phyloP scores from a whole-genome alignment of 306 rosid genomes.

The Elaeagnus macrophylla region DNA sequence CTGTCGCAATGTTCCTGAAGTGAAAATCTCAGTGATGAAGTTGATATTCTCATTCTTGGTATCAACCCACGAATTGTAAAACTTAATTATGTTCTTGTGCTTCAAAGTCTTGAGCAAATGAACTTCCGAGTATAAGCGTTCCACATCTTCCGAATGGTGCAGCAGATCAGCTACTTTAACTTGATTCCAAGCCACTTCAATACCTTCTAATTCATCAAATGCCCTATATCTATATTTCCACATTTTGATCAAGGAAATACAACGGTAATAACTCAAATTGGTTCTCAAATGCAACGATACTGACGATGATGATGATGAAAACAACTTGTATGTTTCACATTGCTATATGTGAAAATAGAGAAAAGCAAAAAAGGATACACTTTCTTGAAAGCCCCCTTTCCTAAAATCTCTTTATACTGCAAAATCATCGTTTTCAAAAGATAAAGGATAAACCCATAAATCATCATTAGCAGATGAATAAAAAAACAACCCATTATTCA shows the following conservation, averaged over 20 bases:
- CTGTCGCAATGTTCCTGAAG: constrained; percentile 91
- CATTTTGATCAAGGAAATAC: constrained; percentile 41
- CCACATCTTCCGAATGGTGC: constrained; percentile 71
- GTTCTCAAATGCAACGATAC: background rate
- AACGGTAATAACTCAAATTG: background rate
- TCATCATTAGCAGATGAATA: background rate
- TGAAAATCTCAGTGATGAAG: constrained; percentile 92
- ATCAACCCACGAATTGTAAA: constrained; percentile 86
- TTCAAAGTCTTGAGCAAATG: constrained; percentile 91
- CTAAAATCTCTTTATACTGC: constrained; percentile 90
- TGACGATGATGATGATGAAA: too few species aligned
- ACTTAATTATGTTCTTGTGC: constrained; percentile 87
- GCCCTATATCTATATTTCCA: constrained; percentile 73
- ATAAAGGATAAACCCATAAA: background rate
- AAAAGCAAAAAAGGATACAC: constrained; percentile 68
- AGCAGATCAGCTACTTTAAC: constrained; percentile 78
- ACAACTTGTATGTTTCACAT: too few species aligned
- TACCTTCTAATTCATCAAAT: constrained; percentile 93
- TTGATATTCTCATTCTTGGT: constrained; percentile 64
- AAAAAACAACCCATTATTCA: constrained; percentile 12
- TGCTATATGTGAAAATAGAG: constrained; percentile 1
- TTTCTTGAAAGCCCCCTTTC: constrained; percentile 94
- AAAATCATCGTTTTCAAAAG: constrained; percentile 13
- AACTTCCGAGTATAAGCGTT: constrained; percentile 88
- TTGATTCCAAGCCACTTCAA: constrained; percentile 99